Conservation (phyloP, 1,284 basidiomycete genomes). For the Apiotrichum porosum region DNA sequence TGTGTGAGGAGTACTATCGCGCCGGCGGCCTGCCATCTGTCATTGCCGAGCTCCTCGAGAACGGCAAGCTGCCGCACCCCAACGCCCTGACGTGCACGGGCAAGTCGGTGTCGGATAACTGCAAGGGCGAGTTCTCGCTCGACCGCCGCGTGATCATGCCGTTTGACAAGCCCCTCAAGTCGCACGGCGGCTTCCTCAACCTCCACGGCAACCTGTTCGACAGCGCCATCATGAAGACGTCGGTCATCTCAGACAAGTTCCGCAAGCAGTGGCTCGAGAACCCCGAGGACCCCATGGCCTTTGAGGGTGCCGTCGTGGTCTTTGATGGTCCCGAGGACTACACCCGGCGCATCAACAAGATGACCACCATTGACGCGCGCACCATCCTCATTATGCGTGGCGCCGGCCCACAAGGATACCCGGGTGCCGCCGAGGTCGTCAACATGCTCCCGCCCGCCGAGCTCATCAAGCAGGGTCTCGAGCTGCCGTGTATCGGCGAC, state of each 20-base stretch:
- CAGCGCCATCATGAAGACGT: conserved; percentile 49
- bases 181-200: conserved; percentile 46
- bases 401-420: conserved; percentile 45
- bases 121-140: conserved; percentile 34
- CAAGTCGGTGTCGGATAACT: conserved; percentile 36
- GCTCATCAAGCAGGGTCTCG: conserved; percentile 46
- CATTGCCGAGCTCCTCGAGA: conserved; percentile 38
- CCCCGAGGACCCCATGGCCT: conserved; percentile 45
- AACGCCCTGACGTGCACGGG: conserved; percentile 40
- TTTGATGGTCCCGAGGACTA: conserved; percentile 49
- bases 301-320: conserved; percentile 47
- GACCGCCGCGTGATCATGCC: conserved; percentile 44
- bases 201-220: conserved; percentile 47
- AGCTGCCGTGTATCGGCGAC: conserved; percentile 48
- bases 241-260: conserved; percentile 43
- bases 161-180: conserved; percentile 36
- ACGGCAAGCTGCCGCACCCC: conserved; percentile 37
- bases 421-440: conserved; percentile 46
- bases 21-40: conserved; percentile 45
- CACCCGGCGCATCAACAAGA: conserved; percentile 38
- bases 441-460: conserved; percentile 48
- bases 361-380: conserved; percentile 24
- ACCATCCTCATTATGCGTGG: conserved; percentile 48
- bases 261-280: conserved; percentile 42
- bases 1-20: conserved; percentile 47